Evolutionary conservation across 2,329 filamentous ascomycete genomes (phyloP).

Genomic region (Daldinia eschscholtzii): DNA sequence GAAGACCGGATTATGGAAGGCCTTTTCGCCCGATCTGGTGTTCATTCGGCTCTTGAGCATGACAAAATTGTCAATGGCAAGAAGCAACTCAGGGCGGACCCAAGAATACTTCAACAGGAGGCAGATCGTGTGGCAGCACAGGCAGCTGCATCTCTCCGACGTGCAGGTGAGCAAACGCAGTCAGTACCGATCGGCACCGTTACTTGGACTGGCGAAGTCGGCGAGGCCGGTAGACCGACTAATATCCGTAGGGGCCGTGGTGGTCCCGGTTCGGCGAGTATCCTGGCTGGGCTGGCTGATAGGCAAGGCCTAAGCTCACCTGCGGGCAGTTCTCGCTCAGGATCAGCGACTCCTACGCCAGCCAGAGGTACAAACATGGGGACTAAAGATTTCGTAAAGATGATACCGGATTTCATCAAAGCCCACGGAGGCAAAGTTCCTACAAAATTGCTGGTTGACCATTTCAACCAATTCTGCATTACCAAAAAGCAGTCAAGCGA

Average conservation of each 20-base stretch:
- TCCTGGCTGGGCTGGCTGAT: conserved; percentile 69
- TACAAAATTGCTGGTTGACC: conserved; percentile 88
- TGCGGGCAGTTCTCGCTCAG: conserved; percentile 59
- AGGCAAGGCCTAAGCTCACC: conserved; percentile 61
- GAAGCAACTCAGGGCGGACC: conserved; percentile 78
- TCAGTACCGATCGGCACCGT: conserved; percentile 84
- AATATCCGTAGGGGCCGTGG: conserved; percentile 62
- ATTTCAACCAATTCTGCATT: conserved; percentile 85
- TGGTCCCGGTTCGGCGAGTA: conserved; percentile 65
- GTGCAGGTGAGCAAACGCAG: conserved; percentile 78
- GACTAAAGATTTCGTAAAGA: conserved; percentile 73
- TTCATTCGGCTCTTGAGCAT: conserved; percentile 93
- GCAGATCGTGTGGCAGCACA: conserved; percentile 82
- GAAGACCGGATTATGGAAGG: conserved; percentile 87
- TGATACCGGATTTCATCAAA: conserved; percentile 84
- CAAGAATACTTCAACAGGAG: conserved; percentile 82
- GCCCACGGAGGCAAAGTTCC: conserved; percentile 82
- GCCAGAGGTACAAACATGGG: conserved; percentile 56
- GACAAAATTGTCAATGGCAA: conserved; percentile 89
- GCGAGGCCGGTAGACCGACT: conserved; percentile 79
- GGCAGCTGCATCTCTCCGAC: conserved; percentile 81
- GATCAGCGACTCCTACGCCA: conserved; percentile 56
- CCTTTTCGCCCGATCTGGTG: conserved; percentile 86
- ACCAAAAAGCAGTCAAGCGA: conserved; percentile 76
- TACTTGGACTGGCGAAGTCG: conserved; percentile 92